These are phyloP conservation scores for Russula vinacea DNA, from an alignment of 768 basidiomycete species.

Conservation along the genomic window DNA sequence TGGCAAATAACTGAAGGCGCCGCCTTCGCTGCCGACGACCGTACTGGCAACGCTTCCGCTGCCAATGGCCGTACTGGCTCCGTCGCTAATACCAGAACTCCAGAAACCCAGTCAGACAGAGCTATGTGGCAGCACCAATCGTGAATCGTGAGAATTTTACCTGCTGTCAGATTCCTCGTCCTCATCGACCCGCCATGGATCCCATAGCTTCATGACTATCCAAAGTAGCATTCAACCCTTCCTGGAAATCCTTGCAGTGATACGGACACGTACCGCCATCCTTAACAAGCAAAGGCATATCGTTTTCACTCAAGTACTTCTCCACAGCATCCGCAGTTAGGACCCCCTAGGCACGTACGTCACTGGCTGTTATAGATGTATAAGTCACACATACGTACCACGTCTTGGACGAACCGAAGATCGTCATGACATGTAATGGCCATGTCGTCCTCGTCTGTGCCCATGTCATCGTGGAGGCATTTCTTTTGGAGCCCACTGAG, in stretches of 20 bases:
- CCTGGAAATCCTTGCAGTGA: not conserved
- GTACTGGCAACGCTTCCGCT: too few species aligned
- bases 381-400: not conserved
- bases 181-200: too few species aligned
- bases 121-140: too few species aligned
- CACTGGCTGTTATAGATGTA: not conserved
- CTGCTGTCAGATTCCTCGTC: too few species aligned
- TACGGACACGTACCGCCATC: not conserved
- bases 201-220: not conserved
- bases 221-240: not conserved
- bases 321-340: not conserved
- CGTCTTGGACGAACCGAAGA: conserved; percentile 3
- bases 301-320: not conserved
- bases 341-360: not conserved
- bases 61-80: too few species aligned
- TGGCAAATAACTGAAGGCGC: too few species aligned
- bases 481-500: not conserved
- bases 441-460: not conserved
- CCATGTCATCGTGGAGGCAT: not conserved
- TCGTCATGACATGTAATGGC: conserved; percentile 22
- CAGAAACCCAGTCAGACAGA: too few species aligned
- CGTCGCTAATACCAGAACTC: too few species aligned
- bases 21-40: too few species aligned
- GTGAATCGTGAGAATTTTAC: too few species aligned
- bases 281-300: not conserved